These are phyloP conservation scores for Metschnikowia picachoensis DNA, from an alignment of 805 yeast genomes.

Conservation along the genomic window DNA sequence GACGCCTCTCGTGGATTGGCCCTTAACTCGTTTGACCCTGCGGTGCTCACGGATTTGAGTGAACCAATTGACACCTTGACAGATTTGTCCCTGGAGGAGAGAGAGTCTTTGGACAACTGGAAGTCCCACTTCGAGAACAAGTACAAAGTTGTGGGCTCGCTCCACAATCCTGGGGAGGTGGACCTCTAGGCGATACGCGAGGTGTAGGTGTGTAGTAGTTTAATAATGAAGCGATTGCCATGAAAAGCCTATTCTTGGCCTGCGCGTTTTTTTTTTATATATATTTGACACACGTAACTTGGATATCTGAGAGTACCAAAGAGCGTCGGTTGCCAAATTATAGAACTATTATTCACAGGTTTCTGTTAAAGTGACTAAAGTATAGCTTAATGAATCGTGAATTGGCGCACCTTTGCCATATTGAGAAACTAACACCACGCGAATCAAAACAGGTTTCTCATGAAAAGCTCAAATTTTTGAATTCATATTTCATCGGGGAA, in stretches of 20 bases:
- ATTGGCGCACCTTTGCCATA: no score
- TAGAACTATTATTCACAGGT: no score
- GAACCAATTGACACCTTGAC: slow-evolving; percentile 72
- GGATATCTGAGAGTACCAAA: no score
- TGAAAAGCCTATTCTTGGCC: neutral
- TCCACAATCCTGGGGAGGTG: slow-evolving; percentile 33
- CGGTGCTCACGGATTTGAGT: slow-evolving; percentile 61
- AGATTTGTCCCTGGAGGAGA: slow-evolving; percentile 59
- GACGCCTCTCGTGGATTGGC: slow-evolving; percentile 95
- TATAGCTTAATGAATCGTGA: no score
- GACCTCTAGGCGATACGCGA: neutral
- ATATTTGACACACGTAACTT: no score
- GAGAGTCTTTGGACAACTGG: slow-evolving; percentile 77
- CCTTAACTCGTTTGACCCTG: slow-evolving; percentile 74
- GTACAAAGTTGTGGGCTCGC: slow-evolving; percentile 75
- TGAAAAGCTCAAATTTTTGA: no score
- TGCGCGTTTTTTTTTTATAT: no score
- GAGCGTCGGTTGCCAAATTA: no score
- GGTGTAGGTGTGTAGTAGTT: neutral
- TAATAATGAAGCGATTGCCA: neutral
- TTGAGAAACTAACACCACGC: no score
- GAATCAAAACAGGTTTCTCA: no score
- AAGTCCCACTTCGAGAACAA: slow-evolving; percentile 75
- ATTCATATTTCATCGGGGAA: no score
- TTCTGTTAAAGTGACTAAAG: no score